Percentiles rank a stretch among this genome's conserved stretches.
These are phyloP conservation scores for Isatis tinctoria DNA, from an alignment of 345 rosid species.

Conservation along the genomic window DNA sequence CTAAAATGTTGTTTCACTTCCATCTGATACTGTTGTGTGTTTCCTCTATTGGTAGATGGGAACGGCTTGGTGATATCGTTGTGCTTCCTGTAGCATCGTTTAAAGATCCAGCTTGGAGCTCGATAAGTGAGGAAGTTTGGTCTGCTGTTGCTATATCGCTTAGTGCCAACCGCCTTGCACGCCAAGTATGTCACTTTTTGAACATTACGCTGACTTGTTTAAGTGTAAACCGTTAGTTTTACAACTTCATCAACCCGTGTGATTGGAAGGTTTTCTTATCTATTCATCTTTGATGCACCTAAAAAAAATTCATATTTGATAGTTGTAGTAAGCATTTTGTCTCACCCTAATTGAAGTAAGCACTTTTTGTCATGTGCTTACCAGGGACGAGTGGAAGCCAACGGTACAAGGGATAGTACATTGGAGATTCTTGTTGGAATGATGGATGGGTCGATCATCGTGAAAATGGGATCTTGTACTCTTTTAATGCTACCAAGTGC, in stretches of 20 bases:
- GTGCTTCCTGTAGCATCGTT: conserved; percentile 80
- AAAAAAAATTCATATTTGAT: not conserved
- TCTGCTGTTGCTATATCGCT: conserved; percentile 58
- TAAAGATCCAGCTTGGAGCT: conserved; percentile 71
- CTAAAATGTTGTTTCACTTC: not conserved
- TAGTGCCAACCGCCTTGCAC: conserved; percentile 64
- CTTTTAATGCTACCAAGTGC: conserved; percentile 90
- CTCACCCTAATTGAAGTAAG: not conserved
- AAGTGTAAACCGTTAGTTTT: not conserved
- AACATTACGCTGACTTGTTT: not conserved
- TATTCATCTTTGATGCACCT: not conserved
- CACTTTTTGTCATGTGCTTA: conserved; percentile 6
- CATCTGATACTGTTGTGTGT: conserved; percentile 9
- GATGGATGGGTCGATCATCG: conserved; percentile 87
- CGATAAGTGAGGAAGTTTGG: conserved; percentile 71
- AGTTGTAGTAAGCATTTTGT: not conserved
- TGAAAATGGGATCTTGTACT: conserved; percentile 84
- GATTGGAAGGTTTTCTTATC: not conserved
- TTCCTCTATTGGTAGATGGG: conserved; percentile 59
- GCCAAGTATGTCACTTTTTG: conserved; percentile 51
- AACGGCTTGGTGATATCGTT: conserved; percentile 77
- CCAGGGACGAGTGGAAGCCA: conserved; percentile 76
- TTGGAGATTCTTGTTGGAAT: conserved; percentile 79
- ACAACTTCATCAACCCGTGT: not conserved
- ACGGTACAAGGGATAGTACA: conserved; percentile 78